Conservation (phyloP, 1,284 basidiomycete species). For the Singerocomus inundabilis region DNA sequence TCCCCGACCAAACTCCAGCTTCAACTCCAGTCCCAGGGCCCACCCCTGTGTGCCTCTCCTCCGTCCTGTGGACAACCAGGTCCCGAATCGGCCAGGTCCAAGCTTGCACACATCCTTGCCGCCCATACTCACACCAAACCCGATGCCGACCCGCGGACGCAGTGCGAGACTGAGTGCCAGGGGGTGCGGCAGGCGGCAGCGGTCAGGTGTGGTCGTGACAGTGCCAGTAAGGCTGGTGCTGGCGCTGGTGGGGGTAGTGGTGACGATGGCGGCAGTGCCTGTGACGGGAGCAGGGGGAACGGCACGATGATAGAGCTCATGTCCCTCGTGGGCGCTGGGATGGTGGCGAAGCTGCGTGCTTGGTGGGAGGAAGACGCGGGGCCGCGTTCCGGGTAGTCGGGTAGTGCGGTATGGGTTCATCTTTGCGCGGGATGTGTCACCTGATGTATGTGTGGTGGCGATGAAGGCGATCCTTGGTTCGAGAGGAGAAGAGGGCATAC, state of each 20-base stretch:
- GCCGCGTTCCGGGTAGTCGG: too few species aligned
- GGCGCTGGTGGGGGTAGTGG: too few species aligned
- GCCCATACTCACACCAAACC: too few species aligned
- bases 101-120: slow-evolving; percentile 19
- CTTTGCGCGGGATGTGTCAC: too few species aligned
- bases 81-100: slow-evolving; percentile 23
- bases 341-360: slow-evolving; percentile 23
- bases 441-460: too few species aligned
- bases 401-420: too few species aligned
- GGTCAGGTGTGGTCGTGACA: background rate
- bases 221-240: too few species aligned
- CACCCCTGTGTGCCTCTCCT: too few species aligned
- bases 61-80: background rate
- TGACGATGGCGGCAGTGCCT: background rate
- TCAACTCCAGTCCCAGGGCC: too few species aligned
- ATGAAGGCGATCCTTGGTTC: too few species aligned
- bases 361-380: slow-evolving; percentile 18
- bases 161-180: slow-evolving; percentile 9
- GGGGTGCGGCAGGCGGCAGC: background rate
- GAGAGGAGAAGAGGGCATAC: too few species aligned
- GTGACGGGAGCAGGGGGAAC: background rate
- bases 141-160: slow-evolving; percentile 2
- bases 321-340: slow-evolving; percentile 9
- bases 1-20: background rate
- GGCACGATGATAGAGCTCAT: slow-evolving; percentile 2